Evolutionary conservation across 2,329 filamentous ascomycete species (phyloP).

Genomic region (Colletotrichum limetticola): DNA sequence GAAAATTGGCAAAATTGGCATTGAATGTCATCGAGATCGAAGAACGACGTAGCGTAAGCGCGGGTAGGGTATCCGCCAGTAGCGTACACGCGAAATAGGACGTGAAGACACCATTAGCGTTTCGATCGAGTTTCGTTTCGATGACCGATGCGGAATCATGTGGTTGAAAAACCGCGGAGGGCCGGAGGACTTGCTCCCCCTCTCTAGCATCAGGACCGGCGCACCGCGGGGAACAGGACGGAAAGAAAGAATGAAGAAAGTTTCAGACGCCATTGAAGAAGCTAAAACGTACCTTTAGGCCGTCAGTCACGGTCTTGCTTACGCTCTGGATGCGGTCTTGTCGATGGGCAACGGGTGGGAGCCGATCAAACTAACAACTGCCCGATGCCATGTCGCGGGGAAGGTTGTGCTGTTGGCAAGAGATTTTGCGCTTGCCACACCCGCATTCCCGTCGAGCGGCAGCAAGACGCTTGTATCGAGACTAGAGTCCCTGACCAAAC

Average conservation of each 20-base stretch:
- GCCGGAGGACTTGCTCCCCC: not conserved
- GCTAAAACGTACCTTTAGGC: not conserved
- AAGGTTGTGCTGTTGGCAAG: not conserved
- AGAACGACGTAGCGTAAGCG: not conserved
- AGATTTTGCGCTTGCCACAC: slow-evolving; percentile 3
- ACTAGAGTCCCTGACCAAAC: not conserved
- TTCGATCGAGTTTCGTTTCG: slow-evolving; percentile 32
- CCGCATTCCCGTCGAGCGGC: slow-evolving; percentile 11
- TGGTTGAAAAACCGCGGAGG: not conserved
- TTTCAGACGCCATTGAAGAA: not conserved
- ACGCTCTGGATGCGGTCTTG: not conserved
- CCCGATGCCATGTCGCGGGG: not conserved
- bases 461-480: not conserved
- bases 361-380: not conserved
- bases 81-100: not conserved
- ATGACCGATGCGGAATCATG: slow-evolving; percentile 5
- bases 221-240: not conserved
- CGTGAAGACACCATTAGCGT: not conserved
- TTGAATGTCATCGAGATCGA: slow-evolving; percentile 27
- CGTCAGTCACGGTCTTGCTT: not conserved
- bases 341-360: not conserved
- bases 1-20: slow-evolving; percentile 5
- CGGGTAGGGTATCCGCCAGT: not conserved
- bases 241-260: not conserved
- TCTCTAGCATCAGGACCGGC: not conserved